Conservation (phyloP, 140 eudicot species). For the Cichorium intybus region DNA sequence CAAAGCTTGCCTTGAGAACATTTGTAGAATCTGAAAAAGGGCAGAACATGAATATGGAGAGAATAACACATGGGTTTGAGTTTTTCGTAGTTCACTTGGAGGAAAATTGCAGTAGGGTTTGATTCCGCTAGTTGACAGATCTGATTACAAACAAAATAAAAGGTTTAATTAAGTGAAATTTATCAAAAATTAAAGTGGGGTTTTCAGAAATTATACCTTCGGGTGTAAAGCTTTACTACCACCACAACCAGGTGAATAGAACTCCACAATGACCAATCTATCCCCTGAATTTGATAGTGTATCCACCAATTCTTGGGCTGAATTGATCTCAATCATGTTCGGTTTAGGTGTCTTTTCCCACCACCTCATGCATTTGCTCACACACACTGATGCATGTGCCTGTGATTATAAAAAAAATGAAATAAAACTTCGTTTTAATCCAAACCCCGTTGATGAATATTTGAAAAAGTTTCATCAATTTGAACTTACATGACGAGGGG, state of each 20-base stretch:
- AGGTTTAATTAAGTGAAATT: too few relatives aligned
- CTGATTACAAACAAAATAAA: slow-evolving; percentile 24
- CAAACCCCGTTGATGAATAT: background rate
- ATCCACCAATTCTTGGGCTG: slow-evolving; percentile 73
- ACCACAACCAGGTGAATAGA: slow-evolving; percentile 91
- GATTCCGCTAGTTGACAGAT: slow-evolving; percentile 87
- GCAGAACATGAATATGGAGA: slow-evolving; percentile 81
- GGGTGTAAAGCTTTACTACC: slow-evolving; percentile 95
- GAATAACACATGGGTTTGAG: slow-evolving; percentile 69
- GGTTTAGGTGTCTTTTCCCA: slow-evolving; percentile 81
- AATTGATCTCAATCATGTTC: slow-evolving; percentile 85
- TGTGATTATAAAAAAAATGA: background rate
- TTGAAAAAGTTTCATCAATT: background rate
- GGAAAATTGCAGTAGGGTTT: slow-evolving; percentile 75
- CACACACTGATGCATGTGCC: slow-evolving; percentile 58
- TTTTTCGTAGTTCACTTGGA: slow-evolving; percentile 76
- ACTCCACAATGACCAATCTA: slow-evolving; percentile 67
- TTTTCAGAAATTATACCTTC: slow-evolving; percentile 46
- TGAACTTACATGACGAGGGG: slow-evolving; percentile 61
- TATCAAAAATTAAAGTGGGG: background rate
- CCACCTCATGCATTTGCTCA: slow-evolving; percentile 64
- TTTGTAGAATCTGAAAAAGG: slow-evolving; percentile 87
- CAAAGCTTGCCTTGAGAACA: slow-evolving; percentile 81
- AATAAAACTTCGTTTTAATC: background rate
- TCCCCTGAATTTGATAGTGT: slow-evolving; percentile 60